Conservation (phyloP, 345 rosid genomes). For the Passiflora organensis region DNA sequence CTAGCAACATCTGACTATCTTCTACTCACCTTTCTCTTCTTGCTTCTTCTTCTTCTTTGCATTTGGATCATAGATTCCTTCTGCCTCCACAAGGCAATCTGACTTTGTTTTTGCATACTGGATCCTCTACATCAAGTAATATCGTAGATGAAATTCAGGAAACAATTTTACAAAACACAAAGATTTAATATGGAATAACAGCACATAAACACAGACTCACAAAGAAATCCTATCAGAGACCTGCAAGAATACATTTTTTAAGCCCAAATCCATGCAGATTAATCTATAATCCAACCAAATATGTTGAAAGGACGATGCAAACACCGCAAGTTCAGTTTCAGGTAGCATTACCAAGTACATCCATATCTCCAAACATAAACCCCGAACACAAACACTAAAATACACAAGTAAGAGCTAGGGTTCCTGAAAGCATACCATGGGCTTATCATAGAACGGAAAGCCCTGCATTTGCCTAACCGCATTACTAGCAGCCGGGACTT, state of each 20-base stretch:
- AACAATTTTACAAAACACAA: too few species aligned
- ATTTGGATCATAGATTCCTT: constrained; percentile 69
- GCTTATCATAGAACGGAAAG: constrained; percentile 92
- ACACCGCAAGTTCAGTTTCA: too few species aligned
- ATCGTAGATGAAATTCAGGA: too few species aligned
- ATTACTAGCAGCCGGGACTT: constrained; percentile 86
- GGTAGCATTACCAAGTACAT: too few species aligned
- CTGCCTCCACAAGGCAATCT: constrained; percentile 78
- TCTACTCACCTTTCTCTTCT: constrained; percentile 69
- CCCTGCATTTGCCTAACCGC: constrained; percentile 97
- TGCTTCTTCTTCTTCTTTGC: constrained; percentile 90
- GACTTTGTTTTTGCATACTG: constrained; percentile 89
- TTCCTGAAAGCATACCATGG: constrained; percentile 70
- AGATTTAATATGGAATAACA: too few species aligned
- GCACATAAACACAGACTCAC: too few species aligned
- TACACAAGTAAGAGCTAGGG: not conserved
- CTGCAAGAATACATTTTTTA: too few species aligned
- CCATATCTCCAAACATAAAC: too few species aligned
- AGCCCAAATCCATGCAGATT: too few species aligned
- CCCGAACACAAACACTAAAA: not conserved
- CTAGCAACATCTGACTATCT: not conserved
- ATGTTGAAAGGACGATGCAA: too few species aligned
- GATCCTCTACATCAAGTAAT: constrained; percentile 48
- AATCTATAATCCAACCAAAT: too few species aligned
- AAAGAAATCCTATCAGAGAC: too few species aligned